Evolutionary conservation across 176 grass and related monocot species (phyloP), one percentile per base, ranked within the genome.

Genomic region (Lolium multiflorum): DNA sequence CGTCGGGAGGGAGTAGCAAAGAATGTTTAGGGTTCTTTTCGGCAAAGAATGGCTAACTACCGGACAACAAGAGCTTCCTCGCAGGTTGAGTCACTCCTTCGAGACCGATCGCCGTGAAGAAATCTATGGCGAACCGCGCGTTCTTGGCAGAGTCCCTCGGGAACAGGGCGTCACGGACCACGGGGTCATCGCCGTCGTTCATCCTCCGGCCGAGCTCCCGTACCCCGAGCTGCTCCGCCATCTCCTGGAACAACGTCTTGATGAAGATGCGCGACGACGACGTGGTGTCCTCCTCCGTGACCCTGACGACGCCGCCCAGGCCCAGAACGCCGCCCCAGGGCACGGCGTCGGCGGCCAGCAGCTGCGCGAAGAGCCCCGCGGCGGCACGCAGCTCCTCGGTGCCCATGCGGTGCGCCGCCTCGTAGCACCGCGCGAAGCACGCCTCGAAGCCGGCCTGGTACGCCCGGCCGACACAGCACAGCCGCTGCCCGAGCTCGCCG

Each of bases 231-330:
- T 88, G 77, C 16, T 93, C 88, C 50, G 62, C 68, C n/a, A 90
- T 84, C 41, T 90, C 87, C 61, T 88, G 88, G 82, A 93, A 90
- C 20, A 90, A 37, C 55, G 88, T 20, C 74, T 93, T 90, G 12
- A 88, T 9, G 1, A 93, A 88, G 59, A 90, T 93, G 50, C 85
- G 77, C 0, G 88, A 90, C 9, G 81, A 90, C 25, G 82, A 90
- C 26, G 88, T 88, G 35, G 91, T 90, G 57, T 88, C 81, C 12
- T 85, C 88, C 71, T 74, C 46, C 6, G 21, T 50, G 6, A 74
- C 0, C 71, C 71, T 74, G n/a, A n/a, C n/a, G 43, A 74, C 21
- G n/a, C 44, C 43, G 44, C 71, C 21, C 71, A n/a, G n/a, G n/a
- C n/a, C n/a, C n/a, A 74, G 70, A 43, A 24, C 20, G 70, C n/a